Base-by-base conservation (phyloP, 106 monocot genomes). In the Phalaenopsis equestris region DNA sequence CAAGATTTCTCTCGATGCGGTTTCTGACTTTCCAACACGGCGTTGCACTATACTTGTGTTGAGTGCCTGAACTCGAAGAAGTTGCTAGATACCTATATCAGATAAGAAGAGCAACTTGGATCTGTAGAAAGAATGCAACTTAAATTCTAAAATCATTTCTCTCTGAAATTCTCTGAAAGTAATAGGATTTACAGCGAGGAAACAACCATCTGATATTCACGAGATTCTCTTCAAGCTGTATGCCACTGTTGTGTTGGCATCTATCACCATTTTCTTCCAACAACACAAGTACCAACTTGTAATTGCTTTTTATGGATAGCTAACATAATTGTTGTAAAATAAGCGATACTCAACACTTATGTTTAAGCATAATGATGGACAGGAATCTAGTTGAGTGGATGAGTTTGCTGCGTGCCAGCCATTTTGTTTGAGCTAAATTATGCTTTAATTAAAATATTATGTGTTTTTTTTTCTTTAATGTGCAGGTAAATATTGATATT, bases 121-220 rank as follows among this genome's bases (percentile, higher is more conserved):
- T 52, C 52, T 12, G 52, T 52, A 14, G 12, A 52, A 52, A 52
- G 52, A 12, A 14, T 10, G 15, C 52, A 12, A 2, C 10, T 14
- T 52, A 52, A 52, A 52, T 52, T 52, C 12, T 52, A 10, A 52
- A 52, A 52, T 52, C 52, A 3, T 52, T 52, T 52, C 23, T 23
- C 19, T 64, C 19, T 19, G 64, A 23, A 64, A 64, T 21, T 0
- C 64, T 64, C 11, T 64, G 21, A 64, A 64, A 21, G 1, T 21
- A 64, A 7, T 64, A 64, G 64, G n/a, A 24, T 65, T 65, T 65
- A 65, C 64, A 65, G 64, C 64, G 24, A 65, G 64, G 64, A 65
- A 65, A 64, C 64, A 64, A 65, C 61, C 21, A 61, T 19, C 61
- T 21, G 4, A 6, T 5, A 19, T n/a, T 18, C 61, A 19, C 21